Conservation (phyloP, 495 filamentous ascomycete genomes). For the Neurospora sp. region DNA sequence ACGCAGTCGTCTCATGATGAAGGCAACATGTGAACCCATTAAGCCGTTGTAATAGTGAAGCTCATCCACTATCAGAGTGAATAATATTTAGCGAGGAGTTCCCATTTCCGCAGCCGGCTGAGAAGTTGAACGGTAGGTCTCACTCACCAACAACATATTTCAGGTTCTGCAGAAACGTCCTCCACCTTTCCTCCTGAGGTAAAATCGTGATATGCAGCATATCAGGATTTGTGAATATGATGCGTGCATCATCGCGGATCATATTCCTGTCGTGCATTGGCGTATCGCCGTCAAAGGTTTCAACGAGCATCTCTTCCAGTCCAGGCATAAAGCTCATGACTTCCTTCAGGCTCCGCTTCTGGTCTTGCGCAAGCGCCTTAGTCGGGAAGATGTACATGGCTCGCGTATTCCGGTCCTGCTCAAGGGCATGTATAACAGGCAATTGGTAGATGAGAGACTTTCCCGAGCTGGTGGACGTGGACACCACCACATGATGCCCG, state of each 20-base stretch:
- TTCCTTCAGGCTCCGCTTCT: conserved; percentile 78
- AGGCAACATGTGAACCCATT: conserved; percentile 87
- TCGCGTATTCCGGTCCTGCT: conserved; percentile 61
- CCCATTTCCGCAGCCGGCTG: background rate
- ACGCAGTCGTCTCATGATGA: conserved; percentile 86
- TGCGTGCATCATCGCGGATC: conserved; percentile 79
- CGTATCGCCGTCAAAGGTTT: conserved; percentile 96
- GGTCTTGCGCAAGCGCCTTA: conserved; percentile 94
- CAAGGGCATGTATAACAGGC: conserved; percentile 81
- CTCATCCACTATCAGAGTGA: conserved; percentile 48
- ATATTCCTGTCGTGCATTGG: conserved; percentile 64
- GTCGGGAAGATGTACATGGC: conserved; percentile 99
- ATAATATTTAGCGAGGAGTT: background rate
- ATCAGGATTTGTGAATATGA: conserved; percentile 98
- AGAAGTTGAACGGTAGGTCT: background rate
- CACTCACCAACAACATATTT: conserved; percentile 71
- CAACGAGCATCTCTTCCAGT: conserved; percentile 66
- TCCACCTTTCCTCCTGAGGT: conserved; percentile 84
- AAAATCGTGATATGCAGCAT: conserved; percentile 96
- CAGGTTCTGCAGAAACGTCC: conserved; percentile 78
- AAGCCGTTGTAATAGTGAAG: conserved; percentile 94
- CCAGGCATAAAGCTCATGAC: conserved; percentile 69
- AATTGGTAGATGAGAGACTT: conserved; percentile 97
- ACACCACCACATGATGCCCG: conserved; percentile 80
- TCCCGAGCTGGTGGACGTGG: conserved; percentile 91